These are phyloP conservation scores for Alternaria panax DNA, from an alignment of 2,329 filamentous ascomycete species.

Conservation along the genomic window DNA sequence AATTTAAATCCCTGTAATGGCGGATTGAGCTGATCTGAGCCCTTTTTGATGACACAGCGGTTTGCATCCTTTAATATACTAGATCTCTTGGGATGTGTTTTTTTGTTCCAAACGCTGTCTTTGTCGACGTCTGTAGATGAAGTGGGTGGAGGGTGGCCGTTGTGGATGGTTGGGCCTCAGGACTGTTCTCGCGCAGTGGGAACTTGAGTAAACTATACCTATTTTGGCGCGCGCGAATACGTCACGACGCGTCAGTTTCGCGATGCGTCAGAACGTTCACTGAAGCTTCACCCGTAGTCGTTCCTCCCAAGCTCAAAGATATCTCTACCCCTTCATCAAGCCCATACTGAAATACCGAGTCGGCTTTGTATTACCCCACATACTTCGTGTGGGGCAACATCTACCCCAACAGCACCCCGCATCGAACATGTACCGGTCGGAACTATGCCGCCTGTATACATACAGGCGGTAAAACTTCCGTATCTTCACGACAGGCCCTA, in stretches of 20 bases:
- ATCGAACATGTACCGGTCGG: background rate
- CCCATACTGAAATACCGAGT: background rate
- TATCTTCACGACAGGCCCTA: background rate
- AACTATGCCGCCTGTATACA: background rate
- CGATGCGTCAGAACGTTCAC: background rate
- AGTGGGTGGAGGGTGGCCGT: background rate
- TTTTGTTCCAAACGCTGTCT: background rate
- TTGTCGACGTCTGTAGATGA: background rate
- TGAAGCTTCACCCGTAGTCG: background rate
- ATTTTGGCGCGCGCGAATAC: background rate
- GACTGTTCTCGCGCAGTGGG: background rate
- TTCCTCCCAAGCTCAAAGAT: background rate
- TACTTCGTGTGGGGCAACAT: slow-evolving; percentile 8
- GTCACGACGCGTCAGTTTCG: background rate
- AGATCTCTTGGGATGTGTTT: background rate
- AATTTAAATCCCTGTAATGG: slow-evolving; percentile 3
- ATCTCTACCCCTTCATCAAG: background rate
- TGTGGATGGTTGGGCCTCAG: background rate
- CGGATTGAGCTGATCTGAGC: slow-evolving; percentile 5
- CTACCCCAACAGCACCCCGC: slow-evolving; percentile 11
- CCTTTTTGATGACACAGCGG: background rate
- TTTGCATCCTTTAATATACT: background rate
- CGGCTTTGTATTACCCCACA: slow-evolving; percentile 7
- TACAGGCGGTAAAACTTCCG: background rate
- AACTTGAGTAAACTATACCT: background rate